A percentile compares a stretch with the other conserved stretches of the same genome.
phyloP scores from a whole-genome alignment of 176 grass and related monocot genomes.

The Hsuehochloa calcarea region DNA sequence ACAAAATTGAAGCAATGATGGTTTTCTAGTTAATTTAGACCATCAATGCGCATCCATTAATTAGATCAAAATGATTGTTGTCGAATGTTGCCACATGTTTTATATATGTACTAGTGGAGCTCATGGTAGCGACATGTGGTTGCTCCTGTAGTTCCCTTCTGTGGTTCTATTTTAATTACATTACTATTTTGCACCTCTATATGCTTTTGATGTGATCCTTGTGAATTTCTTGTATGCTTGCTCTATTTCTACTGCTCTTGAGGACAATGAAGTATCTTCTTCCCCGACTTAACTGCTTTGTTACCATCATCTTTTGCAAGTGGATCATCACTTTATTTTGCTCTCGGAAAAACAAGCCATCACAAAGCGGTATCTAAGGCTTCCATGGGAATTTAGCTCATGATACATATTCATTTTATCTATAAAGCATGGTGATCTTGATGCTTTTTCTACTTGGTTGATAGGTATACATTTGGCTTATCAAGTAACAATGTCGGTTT shows the following conservation, averaged over 20 bases:
- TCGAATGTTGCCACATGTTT: not conserved
- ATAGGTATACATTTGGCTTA: slow-evolving; percentile 77
- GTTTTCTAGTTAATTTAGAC: slow-evolving; percentile 4
- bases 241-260: not conserved
- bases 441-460: slow-evolving; percentile 31
- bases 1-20: not conserved
- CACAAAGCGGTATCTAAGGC: slow-evolving; percentile 45
- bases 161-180: not conserved
- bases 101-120: not conserved
- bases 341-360: slow-evolving; percentile 52
- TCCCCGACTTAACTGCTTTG: not conserved
- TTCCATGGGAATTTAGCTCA: slow-evolving; percentile 22
- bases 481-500: slow-evolving; percentile 78
- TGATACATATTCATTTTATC: not conserved
- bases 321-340: slow-evolving; percentile 50
- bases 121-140: not conserved
- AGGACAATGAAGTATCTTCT: not conserved
- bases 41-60: slow-evolving; percentile 1
- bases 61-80: slow-evolving; percentile 4
- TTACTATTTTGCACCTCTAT: not conserved
- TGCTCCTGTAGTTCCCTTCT: not conserved
- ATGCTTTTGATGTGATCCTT: not conserved
- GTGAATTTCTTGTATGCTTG: not conserved
- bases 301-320: slow-evolving; percentile 44
- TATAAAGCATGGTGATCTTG: slow-evolving; percentile 27